Evolutionary conservation across 495 filamentous ascomycete species (phyloP), one percentile per base, ranked within the genome.

Genomic region (Chaetomidium leptoderma): DNA sequence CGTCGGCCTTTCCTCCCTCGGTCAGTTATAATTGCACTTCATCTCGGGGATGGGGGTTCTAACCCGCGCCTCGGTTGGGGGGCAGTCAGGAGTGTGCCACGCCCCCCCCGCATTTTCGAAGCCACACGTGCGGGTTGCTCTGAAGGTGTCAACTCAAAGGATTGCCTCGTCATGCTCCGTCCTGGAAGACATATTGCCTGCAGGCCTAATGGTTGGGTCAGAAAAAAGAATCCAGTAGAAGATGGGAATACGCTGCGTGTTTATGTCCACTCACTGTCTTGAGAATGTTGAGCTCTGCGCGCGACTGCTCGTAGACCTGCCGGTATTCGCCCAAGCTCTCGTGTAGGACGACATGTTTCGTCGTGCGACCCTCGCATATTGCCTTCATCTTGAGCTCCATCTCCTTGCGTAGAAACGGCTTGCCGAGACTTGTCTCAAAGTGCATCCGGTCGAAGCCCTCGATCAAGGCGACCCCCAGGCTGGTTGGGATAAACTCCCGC

Each of bases 361-460:
- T 85, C 55, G 83, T 85, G 17, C 79, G 81, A n/a, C 95, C 95
- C 52, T 89, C 90, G 71, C 93, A 97, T 47, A 98, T 95, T 53
- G 88, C 88, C 65, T 90, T 90, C 92, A 98, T 95, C 62, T 88
- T 86, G 55, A 87, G 70, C 71, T 98, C 93, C 91, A 95, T 96
- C 76, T 98, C 92, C 71, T 98, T 97, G 26, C 93, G 83, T 40
- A 98, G 75, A 69, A 97, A 97, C n/a, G 93, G 93, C 71, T 98
- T 98, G 64, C 90, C 88, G 16, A 98, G 80, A 55, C 89, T 95
- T 19, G 86, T 91, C 49, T 95, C 91, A 52, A 97, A 84, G 30
- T 86, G 88, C 73, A 98, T 89, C 56, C 85, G 84, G 63, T 97
- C 91, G 63, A 97, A 97, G 0, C 95, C 95, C 70, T 93, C 86